These are phyloP conservation scores for Aechmea fasciata DNA, from an alignment of 176 grass and related monocot species.

Conservation along the genomic window DNA sequence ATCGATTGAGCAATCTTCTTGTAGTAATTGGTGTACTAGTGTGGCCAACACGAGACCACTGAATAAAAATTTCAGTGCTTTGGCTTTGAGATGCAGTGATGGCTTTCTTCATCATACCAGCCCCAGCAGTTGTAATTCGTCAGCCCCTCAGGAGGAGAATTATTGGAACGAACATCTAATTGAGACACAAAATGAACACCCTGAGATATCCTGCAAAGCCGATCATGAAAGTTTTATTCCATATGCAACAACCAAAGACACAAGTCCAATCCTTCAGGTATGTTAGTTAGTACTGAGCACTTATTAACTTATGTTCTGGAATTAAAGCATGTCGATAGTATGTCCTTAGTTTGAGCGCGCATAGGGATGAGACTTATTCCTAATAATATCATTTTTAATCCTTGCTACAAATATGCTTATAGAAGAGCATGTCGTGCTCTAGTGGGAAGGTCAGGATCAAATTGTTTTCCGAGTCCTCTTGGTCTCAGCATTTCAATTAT, in stretches of 20 bases:
- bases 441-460: no score
- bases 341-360: neutral
- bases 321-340: neutral
- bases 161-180: constrained; percentile 18
- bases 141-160: constrained; percentile 14
- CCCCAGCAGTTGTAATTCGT: constrained; percentile 13
- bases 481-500: no score
- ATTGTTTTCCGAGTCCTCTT: no score
- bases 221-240: constrained; percentile 18
- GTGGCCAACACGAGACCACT: constrained; percentile 21
- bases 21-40: constrained; percentile 18
- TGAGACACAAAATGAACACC: constrained; percentile 18
- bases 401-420: neutral
- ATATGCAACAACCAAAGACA: constrained; percentile 23
- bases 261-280: constrained; percentile 33
- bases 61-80: constrained; percentile 26
- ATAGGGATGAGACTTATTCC: neutral
- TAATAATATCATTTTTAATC: neutral
- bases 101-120: constrained; percentile 2
- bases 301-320: neutral
- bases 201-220: constrained; percentile 21
- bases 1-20: constrained; percentile 3
- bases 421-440: neutral
- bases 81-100: constrained; percentile 6
- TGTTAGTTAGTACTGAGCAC: neutral